phyloP scores from a whole-genome alignment of 257 asterid genomes.

The Ehretia macrophylla region DNA sequence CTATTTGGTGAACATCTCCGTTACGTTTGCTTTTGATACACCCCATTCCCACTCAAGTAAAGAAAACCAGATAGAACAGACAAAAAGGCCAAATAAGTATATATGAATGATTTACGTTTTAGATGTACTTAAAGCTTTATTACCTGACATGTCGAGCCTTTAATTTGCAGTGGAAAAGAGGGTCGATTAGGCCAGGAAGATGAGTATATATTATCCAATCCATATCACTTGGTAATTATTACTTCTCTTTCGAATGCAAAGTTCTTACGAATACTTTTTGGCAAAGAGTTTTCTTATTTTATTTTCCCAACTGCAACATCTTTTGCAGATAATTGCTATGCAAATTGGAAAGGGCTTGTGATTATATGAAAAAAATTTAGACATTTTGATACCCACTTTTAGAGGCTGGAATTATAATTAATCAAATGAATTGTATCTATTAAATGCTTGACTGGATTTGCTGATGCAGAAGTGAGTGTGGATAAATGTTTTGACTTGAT shows the following conservation, averaged over 20 bases:
- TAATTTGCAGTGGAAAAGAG: slow-evolving; percentile 77
- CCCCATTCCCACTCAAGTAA: not conserved
- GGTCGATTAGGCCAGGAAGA: slow-evolving; percentile 77
- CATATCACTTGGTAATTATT: slow-evolving; percentile 87
- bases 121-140: slow-evolving; percentile 9
- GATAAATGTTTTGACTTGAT: not conserved
- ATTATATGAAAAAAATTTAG: not conserved
- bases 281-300: not conserved
- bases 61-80: not conserved
- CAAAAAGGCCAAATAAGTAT: not conserved
- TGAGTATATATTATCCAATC: slow-evolving; percentile 80
- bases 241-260: slow-evolving; percentile 2
- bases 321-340: slow-evolving; percentile 2
- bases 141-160: slow-evolving; percentile 15
- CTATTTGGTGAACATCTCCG: too few species aligned
- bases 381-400: not conserved
- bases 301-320: not conserved
- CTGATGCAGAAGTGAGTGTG: not conserved
- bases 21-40: too few species aligned
- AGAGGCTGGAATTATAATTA: not conserved
- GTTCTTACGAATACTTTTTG: not conserved
- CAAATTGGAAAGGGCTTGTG: not conserved
- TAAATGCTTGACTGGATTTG: too few species aligned
- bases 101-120: not conserved
- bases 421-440: too few species aligned